Evolutionary conservation across 1,284 basidiomycete species (phyloP).

Genomic region (Malassezia cuniculi): DNA sequence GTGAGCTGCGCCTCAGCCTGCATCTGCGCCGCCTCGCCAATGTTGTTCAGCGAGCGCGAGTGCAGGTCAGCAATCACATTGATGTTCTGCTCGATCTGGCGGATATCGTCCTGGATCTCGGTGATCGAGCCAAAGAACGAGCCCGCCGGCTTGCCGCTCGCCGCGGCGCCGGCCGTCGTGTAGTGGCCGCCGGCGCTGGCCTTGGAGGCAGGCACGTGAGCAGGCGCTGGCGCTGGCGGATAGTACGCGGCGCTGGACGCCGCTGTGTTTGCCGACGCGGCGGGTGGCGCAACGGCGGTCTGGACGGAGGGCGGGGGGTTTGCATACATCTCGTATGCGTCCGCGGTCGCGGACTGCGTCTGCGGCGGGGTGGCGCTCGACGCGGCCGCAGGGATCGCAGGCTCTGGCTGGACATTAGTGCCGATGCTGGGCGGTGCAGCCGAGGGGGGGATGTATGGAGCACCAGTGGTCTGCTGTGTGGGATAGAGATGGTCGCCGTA

Average conservation of each 20-base stretch:
- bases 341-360: conserved; percentile 1
- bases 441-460: conserved; percentile 10
- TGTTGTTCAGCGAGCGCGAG: conserved; percentile 42
- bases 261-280: not conserved
- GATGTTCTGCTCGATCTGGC: conserved; percentile 40
- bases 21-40: conserved; percentile 41
- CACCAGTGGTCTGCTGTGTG: conserved; percentile 25
- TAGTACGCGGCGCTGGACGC: too few relatives aligned
- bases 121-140: conserved; percentile 40
- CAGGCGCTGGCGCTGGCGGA: too few relatives aligned
- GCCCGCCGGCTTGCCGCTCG: conserved; percentile 5
- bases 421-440: too few relatives aligned
- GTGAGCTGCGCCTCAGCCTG: conserved; percentile 38
- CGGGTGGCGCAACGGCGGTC: not conserved
- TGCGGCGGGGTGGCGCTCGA: conserved; percentile 15
- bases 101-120: conserved; percentile 39
- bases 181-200: not conserved
- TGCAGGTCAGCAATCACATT: conserved; percentile 41
- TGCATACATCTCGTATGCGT: conserved; percentile 28
- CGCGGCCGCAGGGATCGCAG: not conserved
- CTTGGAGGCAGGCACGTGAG: too few relatives aligned
- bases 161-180: conserved; percentile 9
- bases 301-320: too few relatives aligned
- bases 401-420: too few relatives aligned
- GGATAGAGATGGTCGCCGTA: conserved; percentile 44